Evolutionary conservation across 305 asterid species (phyloP), one percentile per base, ranked within the genome.

Genomic region (Solanum hybrid): DNA sequence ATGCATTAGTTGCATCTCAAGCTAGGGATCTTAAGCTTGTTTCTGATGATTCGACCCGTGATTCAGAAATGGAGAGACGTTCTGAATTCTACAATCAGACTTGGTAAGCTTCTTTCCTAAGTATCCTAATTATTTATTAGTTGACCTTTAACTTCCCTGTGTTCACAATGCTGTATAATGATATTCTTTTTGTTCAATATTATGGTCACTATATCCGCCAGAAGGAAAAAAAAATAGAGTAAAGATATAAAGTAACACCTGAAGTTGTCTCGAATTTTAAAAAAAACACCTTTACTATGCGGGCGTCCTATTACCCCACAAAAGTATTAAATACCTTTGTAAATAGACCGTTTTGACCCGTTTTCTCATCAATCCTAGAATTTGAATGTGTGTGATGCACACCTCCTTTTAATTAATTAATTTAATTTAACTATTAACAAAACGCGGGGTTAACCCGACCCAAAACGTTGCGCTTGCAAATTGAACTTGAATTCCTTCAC

Each of bases 1-100:
- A 96, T 91, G 91, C 95, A 35, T 89, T 97, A 80, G 93, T 96
- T 89, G 93, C 99, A 88, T 97, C 99, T 90, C 99, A 97, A 92
- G 96, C 97, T 86, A 92, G 94, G 91, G 99, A 97, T 91, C 91
- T 96, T 92, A 97, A 97, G 95, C 92, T 94, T 94, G 91, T 94
- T 88, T 91, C 96, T 89, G 93, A 93, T 37, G 99, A 96, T 92
- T 91, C 95, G n/a, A 90, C 88, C 42, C 94, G 93, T 16, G 94
- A 92, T 89, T 91, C 90, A 88, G 99, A 96, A 94, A 95, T 95
- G 86, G 99, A 96, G 93, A 93, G 90, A 6, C 92, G 92, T n/a
- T 95, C 98, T 10, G 99, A 95, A 88, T 97, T 96, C 93, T 96
- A 95, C 90, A 91, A 93, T 91, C 99, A 97, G 94, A 91, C 98